Evolutionary conservation across 1,284 basidiomycete genomes (phyloP).

Genomic region (Vanrija sp.): DNA sequence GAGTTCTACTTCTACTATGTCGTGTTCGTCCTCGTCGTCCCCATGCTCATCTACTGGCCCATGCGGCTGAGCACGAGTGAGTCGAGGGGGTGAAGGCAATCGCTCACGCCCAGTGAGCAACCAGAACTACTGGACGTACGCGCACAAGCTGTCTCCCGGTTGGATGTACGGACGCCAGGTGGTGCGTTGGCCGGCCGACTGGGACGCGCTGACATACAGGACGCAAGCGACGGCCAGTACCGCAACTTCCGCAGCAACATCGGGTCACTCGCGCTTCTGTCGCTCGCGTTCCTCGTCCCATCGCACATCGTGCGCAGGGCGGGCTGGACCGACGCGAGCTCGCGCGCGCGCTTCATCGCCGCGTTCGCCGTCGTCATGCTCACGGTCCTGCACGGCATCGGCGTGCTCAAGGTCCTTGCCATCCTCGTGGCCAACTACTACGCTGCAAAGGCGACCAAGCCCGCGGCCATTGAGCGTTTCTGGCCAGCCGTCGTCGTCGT

Average conservation of each 20-base stretch:
- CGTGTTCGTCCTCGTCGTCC: slow-evolving; percentile 62
- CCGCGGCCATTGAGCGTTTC: slow-evolving; percentile 12
- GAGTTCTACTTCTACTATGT: slow-evolving; percentile 80
- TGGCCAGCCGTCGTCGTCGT: slow-evolving; percentile 51
- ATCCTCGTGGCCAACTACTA: slow-evolving; percentile 70
- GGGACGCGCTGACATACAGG: slow-evolving; percentile 34
- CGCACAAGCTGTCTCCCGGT: slow-evolving; percentile 57
- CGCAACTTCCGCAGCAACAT: slow-evolving; percentile 74
- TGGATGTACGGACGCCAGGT: slow-evolving; percentile 53
- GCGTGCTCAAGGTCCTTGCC: slow-evolving; percentile 69
- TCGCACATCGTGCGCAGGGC: slow-evolving; percentile 24
- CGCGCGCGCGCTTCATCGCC: slow-evolving; percentile 47
- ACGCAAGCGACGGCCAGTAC: slow-evolving; percentile 82
- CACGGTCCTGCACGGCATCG: slow-evolving; percentile 78
- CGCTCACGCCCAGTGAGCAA: slow-evolving; percentile 38
- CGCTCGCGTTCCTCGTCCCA: slow-evolving; percentile 48
- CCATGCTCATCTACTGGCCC: slow-evolving; percentile 76
- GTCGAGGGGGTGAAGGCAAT: slow-evolving; percentile 38
- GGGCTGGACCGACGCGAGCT: not conserved
- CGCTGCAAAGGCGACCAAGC: slow-evolving; percentile 56
- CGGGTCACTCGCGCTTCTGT: slow-evolving; percentile 58
- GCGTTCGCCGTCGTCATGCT: slow-evolving; percentile 66
- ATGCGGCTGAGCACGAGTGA: slow-evolving; percentile 69
- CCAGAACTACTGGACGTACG: slow-evolving; percentile 67
- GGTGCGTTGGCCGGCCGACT: slow-evolving; percentile 34